Base-by-base conservation (phyloP, 345 rosid genomes). In the Hevea brasiliensis region DNA sequence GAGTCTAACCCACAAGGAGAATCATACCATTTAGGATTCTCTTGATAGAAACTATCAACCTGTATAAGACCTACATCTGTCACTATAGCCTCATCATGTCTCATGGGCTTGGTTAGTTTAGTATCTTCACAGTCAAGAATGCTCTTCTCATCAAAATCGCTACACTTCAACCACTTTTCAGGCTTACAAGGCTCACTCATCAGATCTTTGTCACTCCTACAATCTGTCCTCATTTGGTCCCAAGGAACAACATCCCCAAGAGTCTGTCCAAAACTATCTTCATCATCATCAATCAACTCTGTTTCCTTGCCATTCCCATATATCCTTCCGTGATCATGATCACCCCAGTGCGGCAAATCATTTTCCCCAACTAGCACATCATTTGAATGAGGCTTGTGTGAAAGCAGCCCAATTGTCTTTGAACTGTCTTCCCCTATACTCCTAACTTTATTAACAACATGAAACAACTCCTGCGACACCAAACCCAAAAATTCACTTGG, bases 11-110 rank as follows among this genome's bases (percentile, higher is more conserved):
- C 97, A 75, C 98, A 91, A 76, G 99, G 99, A 83, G 96, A 91
- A 80, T 95, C 99, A 73, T 87, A 92, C 98, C 98, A 95, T 67
- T 95, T 95, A 23, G 92, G 73, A 82, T 89, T 91, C 47, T 95
- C 99, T 71, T 88, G 99, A 80, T 92, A 95, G 85, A 95, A 95
- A 88, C 98, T 89, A 79, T 95, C 97, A 20, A 92, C 99, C 76
- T 92, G 99, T 82, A 95, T 84, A 66, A 92, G 92, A 84, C 96
- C 83, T 84, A 92, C 94, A 86, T 92, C 98, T 74, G 91, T 82
- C 73, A 85, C 98, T 79, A 90, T 87, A 81, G 84, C 84, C 76
- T 88, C 97, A 62, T 88, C 94, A 73, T 89, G 92, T 76, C 89
- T 89, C 84, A 90, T 60, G 76, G 91, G 88, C 92, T 93, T 96